Conservation (phyloP, 1,284 basidiomycete species). For the Malassezia nana region DNA sequence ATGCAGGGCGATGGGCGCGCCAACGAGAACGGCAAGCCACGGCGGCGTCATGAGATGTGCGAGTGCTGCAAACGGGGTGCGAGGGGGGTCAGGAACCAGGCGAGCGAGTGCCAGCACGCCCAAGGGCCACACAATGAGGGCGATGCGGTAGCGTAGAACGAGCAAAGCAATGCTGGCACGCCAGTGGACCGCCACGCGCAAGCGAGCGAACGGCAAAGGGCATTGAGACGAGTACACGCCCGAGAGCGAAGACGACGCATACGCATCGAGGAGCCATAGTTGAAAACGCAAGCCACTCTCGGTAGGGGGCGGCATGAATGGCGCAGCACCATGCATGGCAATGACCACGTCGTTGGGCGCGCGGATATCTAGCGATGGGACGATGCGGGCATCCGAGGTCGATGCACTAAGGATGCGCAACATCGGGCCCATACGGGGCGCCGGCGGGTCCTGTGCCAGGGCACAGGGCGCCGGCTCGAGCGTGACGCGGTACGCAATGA, state of each 20-base stretch:
- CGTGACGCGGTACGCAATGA: constrained; percentile 28
- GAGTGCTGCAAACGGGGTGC: constrained; percentile 2
- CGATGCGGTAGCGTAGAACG: constrained; percentile 35
- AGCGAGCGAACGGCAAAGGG: constrained; percentile 17
- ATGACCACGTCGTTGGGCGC: constrained; percentile 19
- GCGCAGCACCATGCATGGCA: constrained; percentile 34
- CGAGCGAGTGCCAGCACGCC: constrained; percentile 19
- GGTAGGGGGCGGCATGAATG: constrained; percentile 31
- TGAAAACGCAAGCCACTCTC: constrained; percentile 21
- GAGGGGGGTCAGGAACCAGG: neutral
- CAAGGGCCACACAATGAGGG: constrained; percentile 29
- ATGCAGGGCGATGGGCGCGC: constrained; percentile 1
- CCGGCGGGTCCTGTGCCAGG: constrained; percentile 7
- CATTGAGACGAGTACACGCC: constrained; percentile 14
- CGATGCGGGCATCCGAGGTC: constrained; percentile 35
- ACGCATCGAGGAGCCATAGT: constrained; percentile 30
- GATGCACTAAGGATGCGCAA: constrained; percentile 25
- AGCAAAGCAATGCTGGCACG: constrained; percentile 30
- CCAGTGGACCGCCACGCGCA: constrained; percentile 31
- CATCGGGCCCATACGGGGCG: constrained; percentile 26
- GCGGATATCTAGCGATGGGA: constrained; percentile 21
- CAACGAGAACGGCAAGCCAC: neutral
- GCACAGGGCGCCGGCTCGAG: constrained; percentile 22
- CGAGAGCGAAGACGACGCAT: neutral
- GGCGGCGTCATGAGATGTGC: neutral